Evolutionary conservation across 73 alveolate species (phyloP).

Genomic region (Stentor coeruleus): DNA sequence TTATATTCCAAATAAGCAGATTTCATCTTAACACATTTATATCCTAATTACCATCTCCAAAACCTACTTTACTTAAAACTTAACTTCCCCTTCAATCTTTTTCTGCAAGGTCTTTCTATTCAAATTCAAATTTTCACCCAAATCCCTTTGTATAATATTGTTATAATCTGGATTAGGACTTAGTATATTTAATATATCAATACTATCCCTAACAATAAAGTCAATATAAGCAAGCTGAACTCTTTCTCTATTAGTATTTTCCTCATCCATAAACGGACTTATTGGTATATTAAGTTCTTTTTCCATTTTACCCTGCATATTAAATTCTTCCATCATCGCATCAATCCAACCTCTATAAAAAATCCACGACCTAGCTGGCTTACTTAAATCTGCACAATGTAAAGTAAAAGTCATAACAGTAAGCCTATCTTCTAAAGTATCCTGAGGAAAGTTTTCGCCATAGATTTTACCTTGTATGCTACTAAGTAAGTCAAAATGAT

Average conservation of each 20-base stretch:
- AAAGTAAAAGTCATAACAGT: conserved; percentile 42
- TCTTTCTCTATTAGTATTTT: conserved; percentile 69
- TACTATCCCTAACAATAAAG: conserved; percentile 33
- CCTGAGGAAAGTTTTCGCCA: conserved; percentile 56
- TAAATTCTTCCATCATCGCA: conserved; percentile 75
- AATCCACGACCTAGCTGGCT: conserved; percentile 49
- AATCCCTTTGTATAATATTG: conserved; percentile 17
- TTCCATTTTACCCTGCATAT: conserved; percentile 82
- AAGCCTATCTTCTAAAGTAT: conserved; percentile 51
- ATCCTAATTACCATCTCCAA: too few species aligned
- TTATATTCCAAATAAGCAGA: too few species aligned
- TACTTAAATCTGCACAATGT: conserved; percentile 45
- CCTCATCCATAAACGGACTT: conserved; percentile 82
- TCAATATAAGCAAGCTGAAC: conserved; percentile 49
- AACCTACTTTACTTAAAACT: too few species aligned
- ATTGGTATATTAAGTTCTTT: conserved; percentile 72
- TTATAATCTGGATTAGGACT: not conserved
- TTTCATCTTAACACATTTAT: too few species aligned
- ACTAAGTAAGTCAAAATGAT: conserved; percentile 55
- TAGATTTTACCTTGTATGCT: conserved; percentile 59
- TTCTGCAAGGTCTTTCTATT: conserved; percentile 18
- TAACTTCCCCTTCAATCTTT: conserved; percentile 23
- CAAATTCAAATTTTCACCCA: not conserved
- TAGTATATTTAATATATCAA: not conserved
- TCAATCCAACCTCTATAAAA: conserved; percentile 74